Base-by-base conservation (phyloP, 306 rosid genomes). In the Trifolium repens region DNA sequence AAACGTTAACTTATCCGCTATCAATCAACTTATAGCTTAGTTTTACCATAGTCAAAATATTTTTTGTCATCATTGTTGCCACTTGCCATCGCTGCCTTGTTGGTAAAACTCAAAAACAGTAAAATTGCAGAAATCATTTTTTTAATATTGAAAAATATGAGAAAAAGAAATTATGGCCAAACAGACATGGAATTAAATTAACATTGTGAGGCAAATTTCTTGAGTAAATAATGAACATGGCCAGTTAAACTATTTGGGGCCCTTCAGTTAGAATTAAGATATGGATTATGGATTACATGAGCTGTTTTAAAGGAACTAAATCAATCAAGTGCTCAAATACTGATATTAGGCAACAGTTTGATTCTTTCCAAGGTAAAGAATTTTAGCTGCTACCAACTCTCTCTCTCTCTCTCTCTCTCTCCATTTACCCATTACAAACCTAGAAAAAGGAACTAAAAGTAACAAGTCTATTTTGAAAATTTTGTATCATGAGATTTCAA, bases 261-360 rank as follows among this genome's bases (percentile, higher is more conserved):
- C 46, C 49, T 47, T 32, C 22, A 42, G 58, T 39, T 69, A 60
- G 73, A 76, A 71, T 42, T 53, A 59, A 59, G 53, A 71, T 17
- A 17, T 17, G 19, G 19, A 17, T 17, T 9, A 64, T 26, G 57
- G 50, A 71, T 65, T 14, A 60, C 65, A 59, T 42, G 47, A 37
- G 60, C 74, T 44, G 67, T 79, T 65, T 50, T 40, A 65, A 54
- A 81, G 24, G 74, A 24, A 44, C 49, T 34, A 53, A 9, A 77
- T 37, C 17, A 52, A 70, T 32, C 26, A 76, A 67, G 39, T 46
- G 72, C 39, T 61, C 26, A 17, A 73, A 53, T 42, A 30, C 13
- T 62, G 5, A 62, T 69, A 70, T 42, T 40, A 27, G 44, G 80
- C 42, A 43, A 73, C 52, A 73, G 64, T 65, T 73, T 80, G 26